Base-by-base conservation (phyloP, 2,329 filamentous ascomycete genomes). In the Exophiala phaeomuriformis region DNA sequence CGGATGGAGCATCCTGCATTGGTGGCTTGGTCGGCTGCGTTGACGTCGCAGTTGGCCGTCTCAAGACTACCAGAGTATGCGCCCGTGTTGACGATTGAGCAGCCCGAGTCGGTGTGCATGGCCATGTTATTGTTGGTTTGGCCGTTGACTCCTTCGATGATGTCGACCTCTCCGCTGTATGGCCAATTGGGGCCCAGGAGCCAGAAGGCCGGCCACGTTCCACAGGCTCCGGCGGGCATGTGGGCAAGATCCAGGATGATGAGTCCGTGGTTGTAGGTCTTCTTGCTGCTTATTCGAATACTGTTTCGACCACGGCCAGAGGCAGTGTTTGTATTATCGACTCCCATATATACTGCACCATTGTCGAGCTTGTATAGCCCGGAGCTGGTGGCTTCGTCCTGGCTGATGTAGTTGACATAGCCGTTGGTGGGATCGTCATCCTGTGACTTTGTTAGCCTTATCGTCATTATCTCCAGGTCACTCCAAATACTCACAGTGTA, bases 191-290 rank as follows among this genome's bases (percentile, higher is more conserved):
- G 73, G 3, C 83, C 83, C 0, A 72, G 64, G 4, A 71, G 68
- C 73, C 73, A 75, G 54, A 87, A 68, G 7, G 85, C 82, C 50
- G 86, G 85, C 85, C 86, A 89, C 27, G 80, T 76, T n/a, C 86
- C 86, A 61, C 86, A 90, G 44, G 79, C 73, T 2, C 82, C 82
- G n/a, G 75, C 77, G 3, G 86, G 85, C 84, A 90, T 89, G 61
- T 90, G 85, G 27, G 75, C 75, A 49, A 89, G 79, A 66, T 90
- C 86, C 12, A 84, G 75, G 47, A 90, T 82, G 62, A 89, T 80
- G 8, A 89, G 77, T 1, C 84, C 85, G 61, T 83, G 75, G 29
- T 76, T 79, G 67, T 82, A 90, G 3, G 73, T 67, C 47, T 79
- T 74, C 49, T 80, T 83, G 68, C 83, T 86, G 49, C 81, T 79